Evolutionary conservation across 2,329 filamentous ascomycete species (phyloP).

Genomic region (Colletotrichum spaethianum): DNA sequence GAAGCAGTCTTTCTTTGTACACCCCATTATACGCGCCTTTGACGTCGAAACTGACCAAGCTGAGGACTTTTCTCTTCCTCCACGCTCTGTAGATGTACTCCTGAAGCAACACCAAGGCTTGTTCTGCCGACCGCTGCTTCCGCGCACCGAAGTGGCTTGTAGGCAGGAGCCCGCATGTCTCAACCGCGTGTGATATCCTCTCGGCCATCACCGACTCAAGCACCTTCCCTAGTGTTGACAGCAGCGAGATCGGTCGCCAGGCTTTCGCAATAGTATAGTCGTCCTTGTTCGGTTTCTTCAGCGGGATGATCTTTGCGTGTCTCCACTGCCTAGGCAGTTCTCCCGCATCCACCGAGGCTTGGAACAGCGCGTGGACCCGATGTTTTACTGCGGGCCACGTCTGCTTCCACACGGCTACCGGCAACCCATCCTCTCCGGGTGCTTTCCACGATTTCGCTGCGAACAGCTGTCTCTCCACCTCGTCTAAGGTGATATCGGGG

Average conservation of each 20-base stretch:
- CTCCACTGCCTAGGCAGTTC: neutral
- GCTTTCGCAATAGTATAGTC: slow-evolving; percentile 47
- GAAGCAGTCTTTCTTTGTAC: slow-evolving; percentile 49
- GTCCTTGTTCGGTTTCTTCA: slow-evolving; percentile 48
- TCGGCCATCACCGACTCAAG: neutral
- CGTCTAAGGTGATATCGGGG: slow-evolving; percentile 32
- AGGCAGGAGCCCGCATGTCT: slow-evolving; percentile 11
- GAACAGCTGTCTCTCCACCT: slow-evolving; percentile 43
- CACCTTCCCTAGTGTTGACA: slow-evolving; percentile 46
- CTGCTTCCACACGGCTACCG: slow-evolving; percentile 41
- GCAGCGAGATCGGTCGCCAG: slow-evolving; percentile 47
- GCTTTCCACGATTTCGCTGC: slow-evolving; percentile 45
- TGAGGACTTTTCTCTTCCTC: slow-evolving; percentile 46
- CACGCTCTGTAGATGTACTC: slow-evolving; percentile 16
- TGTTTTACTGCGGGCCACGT: neutral
- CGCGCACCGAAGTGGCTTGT: slow-evolving; percentile 16
- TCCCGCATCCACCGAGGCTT: neutral
- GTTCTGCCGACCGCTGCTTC: slow-evolving; percentile 21
- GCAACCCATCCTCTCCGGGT: slow-evolving; percentile 43
- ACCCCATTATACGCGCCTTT: slow-evolving; percentile 59
- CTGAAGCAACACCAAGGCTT: slow-evolving; percentile 11
- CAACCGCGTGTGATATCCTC: slow-evolving; percentile 4
- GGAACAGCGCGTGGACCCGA: neutral
- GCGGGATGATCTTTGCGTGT: slow-evolving; percentile 47
- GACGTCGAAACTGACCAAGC: slow-evolving; percentile 55